Base-by-base conservation (phyloP, 129 eudicot genomes). In the Saposhnikovia divaricata region DNA sequence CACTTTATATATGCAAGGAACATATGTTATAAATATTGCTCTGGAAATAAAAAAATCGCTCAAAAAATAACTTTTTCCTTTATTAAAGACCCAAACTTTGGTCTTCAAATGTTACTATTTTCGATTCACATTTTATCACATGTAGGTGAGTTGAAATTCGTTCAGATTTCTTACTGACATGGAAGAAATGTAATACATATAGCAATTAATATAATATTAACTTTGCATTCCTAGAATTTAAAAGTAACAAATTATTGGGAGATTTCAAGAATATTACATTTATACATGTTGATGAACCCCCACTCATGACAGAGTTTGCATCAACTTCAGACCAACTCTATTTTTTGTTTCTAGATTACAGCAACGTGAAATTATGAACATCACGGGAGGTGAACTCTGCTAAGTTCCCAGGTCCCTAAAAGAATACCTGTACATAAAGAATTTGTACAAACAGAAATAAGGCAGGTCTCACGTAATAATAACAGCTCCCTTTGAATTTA, bases 361-460 rank as follows among this genome's bases (percentile, higher is more conserved):
- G 34, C 77, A 57, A 9, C 77, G 68, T 37, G 28, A 77, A 44
- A 77, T 53, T 50, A 46, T 47, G 42, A 31, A 31, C 16, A 31
- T 28, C 9, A 3, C 61, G 34, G 39, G 46, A 74, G 46, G 16
- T 43, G 65, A 74, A 72, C 77, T 72, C 57, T 19, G 53, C 79
- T 12, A 42, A 76, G 76, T 82, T 77, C 55, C 8, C 25, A 1
- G 8, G 53, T 44, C 55, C 48, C 77, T 42, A 82, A 86, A 89
- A 78, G 87, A 86, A 46, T 84, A 78, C 21, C 82, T 89, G 92
- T 89, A 86, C 92, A 87, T 28, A 71, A 83, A 80, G 80, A 89
- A 78, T 82, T 14, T 82, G 73, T 82, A 84, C 87, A 74, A 9
- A 37, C 21, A 37, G 40, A 57, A 45, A 21, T 77, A 59, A 72